Evolutionary conservation across 768 basidiomycete species (phyloP).

Genomic region (Hericium alpestre): DNA sequence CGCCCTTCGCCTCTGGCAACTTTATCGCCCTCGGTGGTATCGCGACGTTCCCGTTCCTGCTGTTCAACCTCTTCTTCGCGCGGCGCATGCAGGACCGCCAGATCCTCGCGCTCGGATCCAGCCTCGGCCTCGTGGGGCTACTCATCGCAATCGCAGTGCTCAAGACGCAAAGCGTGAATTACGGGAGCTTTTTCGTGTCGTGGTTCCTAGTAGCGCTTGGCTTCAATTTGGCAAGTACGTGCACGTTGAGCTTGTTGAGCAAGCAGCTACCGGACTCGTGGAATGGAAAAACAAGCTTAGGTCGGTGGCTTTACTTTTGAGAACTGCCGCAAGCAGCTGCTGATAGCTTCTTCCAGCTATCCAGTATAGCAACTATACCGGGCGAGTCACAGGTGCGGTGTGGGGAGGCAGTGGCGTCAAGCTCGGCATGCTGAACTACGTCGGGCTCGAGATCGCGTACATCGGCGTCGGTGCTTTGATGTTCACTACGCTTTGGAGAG

Average conservation of each 20-base stretch:
- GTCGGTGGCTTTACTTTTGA: not conserved
- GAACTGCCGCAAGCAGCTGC: not conserved
- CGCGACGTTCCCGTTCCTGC: conserved; percentile 54
- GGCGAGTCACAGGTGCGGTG: conserved; percentile 55
- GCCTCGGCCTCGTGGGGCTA: conserved; percentile 42
- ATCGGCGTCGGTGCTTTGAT: conserved; percentile 48
- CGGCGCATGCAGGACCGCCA: conserved; percentile 50
- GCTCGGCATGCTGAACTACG: conserved; percentile 51
- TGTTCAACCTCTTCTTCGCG: conserved; percentile 47
- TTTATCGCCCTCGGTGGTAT: conserved; percentile 61
- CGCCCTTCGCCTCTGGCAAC: conserved; percentile 58
- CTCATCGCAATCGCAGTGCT: conserved; percentile 40
- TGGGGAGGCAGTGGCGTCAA: conserved; percentile 55
- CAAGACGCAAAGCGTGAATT: conserved; percentile 28
- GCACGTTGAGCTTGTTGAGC: conserved; percentile 54
- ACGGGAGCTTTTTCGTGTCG: conserved; percentile 34
- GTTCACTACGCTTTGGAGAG: conserved; percentile 46
- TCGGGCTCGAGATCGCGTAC: conserved; percentile 49
- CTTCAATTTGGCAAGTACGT: conserved; percentile 64
- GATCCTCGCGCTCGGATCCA: conserved; percentile 42
- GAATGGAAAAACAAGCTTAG: conserved; percentile 48
- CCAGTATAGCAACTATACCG: conserved; percentile 59
- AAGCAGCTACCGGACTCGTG: conserved; percentile 58
- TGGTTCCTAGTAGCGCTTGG: conserved; percentile 59
- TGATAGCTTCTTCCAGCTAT: conserved; percentile 23